Conservation (phyloP, 495 filamentous ascomycete genomes). For the Penicillium daleae region DNA sequence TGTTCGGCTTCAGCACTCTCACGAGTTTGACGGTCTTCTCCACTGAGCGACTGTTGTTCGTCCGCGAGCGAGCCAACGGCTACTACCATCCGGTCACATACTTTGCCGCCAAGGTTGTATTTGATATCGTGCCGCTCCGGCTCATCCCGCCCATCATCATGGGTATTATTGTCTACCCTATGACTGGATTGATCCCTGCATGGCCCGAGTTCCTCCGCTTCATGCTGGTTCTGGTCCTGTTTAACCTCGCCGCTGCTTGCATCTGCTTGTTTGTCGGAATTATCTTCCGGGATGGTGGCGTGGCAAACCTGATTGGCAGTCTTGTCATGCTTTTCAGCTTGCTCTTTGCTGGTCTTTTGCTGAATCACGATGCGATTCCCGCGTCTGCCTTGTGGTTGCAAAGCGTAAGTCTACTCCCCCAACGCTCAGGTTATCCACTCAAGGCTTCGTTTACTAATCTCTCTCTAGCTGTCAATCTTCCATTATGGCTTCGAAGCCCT, state of each 20-base stretch:
- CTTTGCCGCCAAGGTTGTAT: conserved; percentile 89
- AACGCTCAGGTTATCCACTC: not conserved
- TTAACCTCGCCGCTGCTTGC: conserved; percentile 90
- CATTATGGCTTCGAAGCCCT: conserved; percentile 97
- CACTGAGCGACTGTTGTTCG: conserved; percentile 86
- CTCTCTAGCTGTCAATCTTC: conserved; percentile 84
- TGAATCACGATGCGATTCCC: conserved; percentile 95
- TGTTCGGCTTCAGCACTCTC: conserved; percentile 96
- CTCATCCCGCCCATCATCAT: conserved; percentile 96
- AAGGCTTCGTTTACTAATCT: conserved; percentile 4
- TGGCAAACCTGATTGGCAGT: conserved; percentile 93
- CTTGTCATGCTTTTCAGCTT: conserved; percentile 98
- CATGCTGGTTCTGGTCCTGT: conserved; percentile 87
- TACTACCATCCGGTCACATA: conserved; percentile 99
- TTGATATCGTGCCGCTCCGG: conserved; percentile 91
- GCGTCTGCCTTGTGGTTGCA: conserved; percentile 84
- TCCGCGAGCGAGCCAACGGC: conserved; percentile 92
- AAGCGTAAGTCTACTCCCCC: conserved; percentile 51
- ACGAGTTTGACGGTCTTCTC: conserved; percentile 94
- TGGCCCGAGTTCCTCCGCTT: conserved; percentile 88
- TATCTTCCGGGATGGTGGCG: conserved; percentile 85
- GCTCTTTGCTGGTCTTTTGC: conserved; percentile 87
- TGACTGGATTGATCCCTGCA: conserved; percentile 90
- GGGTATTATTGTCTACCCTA: conserved; percentile 96
- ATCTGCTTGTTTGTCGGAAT: conserved; percentile 98